Base-by-base conservation (phyloP, 768 basidiomycete genomes). In the Boletus rubroflammeus region DNA sequence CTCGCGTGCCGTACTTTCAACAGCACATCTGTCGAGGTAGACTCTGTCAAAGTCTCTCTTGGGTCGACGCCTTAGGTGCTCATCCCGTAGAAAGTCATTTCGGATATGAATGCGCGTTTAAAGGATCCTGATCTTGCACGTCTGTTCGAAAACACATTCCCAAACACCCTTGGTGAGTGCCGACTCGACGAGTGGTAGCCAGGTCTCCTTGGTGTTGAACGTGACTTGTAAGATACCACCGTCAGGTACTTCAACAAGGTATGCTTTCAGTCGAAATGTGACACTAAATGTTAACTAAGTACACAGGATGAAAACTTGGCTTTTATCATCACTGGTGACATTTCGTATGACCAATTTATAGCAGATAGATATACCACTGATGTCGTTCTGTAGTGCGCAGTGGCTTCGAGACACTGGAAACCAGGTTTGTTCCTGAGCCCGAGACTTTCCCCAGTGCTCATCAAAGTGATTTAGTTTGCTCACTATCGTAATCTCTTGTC, bases 401-500 rank as follows among this genome's bases (percentile, higher is more conserved):
- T 91, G 89, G 89, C 76, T 91, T 35, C 84, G 89, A 47, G 88
- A 91, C 64, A 88, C 89, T 21, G 85, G 82, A 25, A 91, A 90
- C 64, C 88, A 89, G 72, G 86, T 84, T 50, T 28, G 70, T 62
- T 31, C 29, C 4, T 26, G 31, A 34, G 23, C 6, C n/a, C 13
- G 36, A 45, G 29, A 29, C 38, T 26, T 36, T 23, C 3, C 21
- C 28, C 14, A n/a, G 13, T 21, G 28, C 35, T 58, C 45, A 60
- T 36, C 34, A 28, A 36, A 11, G 38, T 60, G 38, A 35, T 54
- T 4, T 56, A 90, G 83, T 87, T 91, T 60, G 84, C 85, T 17
- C 82, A 85, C 51, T 91, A 91, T 66, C 78, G 78, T 56, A 62
- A 74, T 13, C 76, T 91, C 19, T 73, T 90, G 17, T 64, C 79